phyloP scores from a whole-genome alignment of 176 grass and related monocot genomes.

The Oryza glumipatula region DNA sequence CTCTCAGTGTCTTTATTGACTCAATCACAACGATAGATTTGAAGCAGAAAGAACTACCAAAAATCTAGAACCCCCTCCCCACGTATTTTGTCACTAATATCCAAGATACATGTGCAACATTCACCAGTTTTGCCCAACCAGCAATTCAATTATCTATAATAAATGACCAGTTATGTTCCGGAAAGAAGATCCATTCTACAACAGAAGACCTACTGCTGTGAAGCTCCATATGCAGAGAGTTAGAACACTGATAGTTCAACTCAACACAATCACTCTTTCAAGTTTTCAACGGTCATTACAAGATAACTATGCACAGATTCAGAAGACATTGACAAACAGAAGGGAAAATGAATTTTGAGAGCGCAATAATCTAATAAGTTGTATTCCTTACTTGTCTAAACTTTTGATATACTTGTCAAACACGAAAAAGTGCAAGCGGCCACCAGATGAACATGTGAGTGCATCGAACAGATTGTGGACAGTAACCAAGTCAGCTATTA shows the following conservation, averaged over 20 bases:
- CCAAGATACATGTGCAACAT: background rate
- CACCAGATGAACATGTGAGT: conserved; percentile 71
- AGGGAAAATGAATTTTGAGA: conserved; percentile 30
- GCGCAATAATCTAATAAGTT: conserved; percentile 6
- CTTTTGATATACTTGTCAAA: conserved; percentile 91
- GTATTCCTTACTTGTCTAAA: conserved; percentile 63
- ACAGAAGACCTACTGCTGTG: background rate
- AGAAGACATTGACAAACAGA: conserved; percentile 10
- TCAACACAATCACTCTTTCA: background rate
- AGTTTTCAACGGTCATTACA: background rate
- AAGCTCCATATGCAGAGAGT: background rate
- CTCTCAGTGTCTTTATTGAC: conserved; percentile 4
- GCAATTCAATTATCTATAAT: background rate
- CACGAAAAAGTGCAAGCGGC: conserved; percentile 81
- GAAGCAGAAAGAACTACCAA: background rate
- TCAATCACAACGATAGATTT: conserved; percentile 23
- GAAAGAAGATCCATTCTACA: background rate
- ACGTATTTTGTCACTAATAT: background rate
- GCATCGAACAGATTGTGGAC: conserved; percentile 86
- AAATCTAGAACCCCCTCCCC: background rate
- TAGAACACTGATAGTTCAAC: conserved; percentile 11
- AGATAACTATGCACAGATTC: conserved; percentile 8
- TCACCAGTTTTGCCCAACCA: background rate
- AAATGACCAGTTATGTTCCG: background rate
- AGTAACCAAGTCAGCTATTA: conserved; percentile 79